Conservation (phyloP, 2,329 filamentous ascomycete species). For the Fusarium tanahbumbuense region DNA sequence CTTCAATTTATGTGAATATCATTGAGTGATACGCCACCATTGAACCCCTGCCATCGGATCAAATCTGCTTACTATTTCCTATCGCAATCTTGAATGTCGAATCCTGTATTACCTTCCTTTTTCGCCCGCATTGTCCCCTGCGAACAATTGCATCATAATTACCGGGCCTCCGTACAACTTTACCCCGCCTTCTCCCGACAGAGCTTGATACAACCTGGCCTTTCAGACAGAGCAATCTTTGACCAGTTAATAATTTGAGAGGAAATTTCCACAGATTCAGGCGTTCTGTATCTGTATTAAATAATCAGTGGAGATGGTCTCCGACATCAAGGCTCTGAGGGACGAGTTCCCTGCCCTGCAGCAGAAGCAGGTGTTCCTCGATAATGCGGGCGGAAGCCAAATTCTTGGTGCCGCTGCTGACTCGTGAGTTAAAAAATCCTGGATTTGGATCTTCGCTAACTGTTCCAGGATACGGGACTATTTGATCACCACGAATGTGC, state of each 20-base stretch:
- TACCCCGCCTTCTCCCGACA: conserved; percentile 3
- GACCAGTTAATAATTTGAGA: background rate
- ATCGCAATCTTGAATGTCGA: background rate
- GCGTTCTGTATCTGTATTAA: background rate
- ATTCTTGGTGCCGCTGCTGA: conserved; percentile 67
- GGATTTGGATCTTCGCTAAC: conserved; percentile 56
- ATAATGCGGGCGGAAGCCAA: conserved; percentile 84
- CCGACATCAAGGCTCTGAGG: conserved; percentile 44
- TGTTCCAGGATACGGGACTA: conserved; percentile 67
- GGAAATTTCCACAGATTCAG: fast-evolving
- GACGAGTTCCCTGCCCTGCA: conserved; percentile 75
- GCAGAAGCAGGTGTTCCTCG: conserved; percentile 76
- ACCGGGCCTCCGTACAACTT: background rate
- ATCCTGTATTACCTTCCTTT: background rate
- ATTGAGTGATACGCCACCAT: background rate
- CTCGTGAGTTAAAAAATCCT: background rate
- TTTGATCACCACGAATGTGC: conserved; percentile 75
- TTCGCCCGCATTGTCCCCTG: background rate
- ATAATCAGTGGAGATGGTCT: background rate
- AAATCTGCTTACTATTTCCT: background rate
- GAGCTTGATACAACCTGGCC: background rate
- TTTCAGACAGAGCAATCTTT: background rate
- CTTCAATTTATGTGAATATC: background rate
- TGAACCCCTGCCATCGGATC: background rate
- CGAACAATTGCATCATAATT: conserved; percentile 11